Conservation (phyloP, 2,329 filamentous ascomycete species). For the Aspergillus sp. region DNA sequence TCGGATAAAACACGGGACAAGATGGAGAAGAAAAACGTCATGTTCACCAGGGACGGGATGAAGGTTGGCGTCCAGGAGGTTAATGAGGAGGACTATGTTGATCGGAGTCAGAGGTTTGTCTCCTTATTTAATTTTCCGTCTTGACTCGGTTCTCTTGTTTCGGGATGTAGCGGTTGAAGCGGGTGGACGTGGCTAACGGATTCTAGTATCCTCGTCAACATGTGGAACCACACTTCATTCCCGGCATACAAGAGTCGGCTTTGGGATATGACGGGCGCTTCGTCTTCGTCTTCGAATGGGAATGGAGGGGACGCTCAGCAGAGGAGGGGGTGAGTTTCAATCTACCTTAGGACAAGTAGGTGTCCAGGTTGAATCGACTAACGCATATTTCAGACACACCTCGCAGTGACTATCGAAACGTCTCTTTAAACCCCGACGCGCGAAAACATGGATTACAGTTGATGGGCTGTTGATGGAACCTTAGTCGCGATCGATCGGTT, state of each 20-base stretch:
- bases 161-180: too few relatives aligned
- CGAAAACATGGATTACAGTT: slow-evolving; percentile 1
- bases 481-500: not conserved
- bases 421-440: not conserved
- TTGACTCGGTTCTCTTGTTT: too few relatives aligned
- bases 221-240: slow-evolving; percentile 50
- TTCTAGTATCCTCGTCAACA: slow-evolving; percentile 47
- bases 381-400: not conserved
- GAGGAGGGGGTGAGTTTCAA: slow-evolving; percentile 1
- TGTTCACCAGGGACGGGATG: slow-evolving; percentile 60
- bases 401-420: slow-evolving; percentile 2
- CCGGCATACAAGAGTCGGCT: slow-evolving; percentile 48
- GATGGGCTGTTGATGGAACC: slow-evolving; percentile 2
- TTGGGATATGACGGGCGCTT: slow-evolving; percentile 36
- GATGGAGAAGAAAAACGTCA: slow-evolving; percentile 65
- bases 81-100: slow-evolving; percentile 58
- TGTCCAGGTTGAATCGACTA: not conserved
- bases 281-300: slow-evolving; percentile 6
- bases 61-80: slow-evolving; percentile 62
- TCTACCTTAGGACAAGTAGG: too few relatives aligned
- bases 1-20: slow-evolving; percentile 57
- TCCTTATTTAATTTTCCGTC: not conserved
- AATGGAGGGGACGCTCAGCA: slow-evolving; percentile 23
- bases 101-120: slow-evolving; percentile 57
- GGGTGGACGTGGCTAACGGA: not conserved